Evolutionary conservation across 2,329 filamentous ascomycete species (phyloP).

Genomic region (Colletotrichum tamarilloi): DNA sequence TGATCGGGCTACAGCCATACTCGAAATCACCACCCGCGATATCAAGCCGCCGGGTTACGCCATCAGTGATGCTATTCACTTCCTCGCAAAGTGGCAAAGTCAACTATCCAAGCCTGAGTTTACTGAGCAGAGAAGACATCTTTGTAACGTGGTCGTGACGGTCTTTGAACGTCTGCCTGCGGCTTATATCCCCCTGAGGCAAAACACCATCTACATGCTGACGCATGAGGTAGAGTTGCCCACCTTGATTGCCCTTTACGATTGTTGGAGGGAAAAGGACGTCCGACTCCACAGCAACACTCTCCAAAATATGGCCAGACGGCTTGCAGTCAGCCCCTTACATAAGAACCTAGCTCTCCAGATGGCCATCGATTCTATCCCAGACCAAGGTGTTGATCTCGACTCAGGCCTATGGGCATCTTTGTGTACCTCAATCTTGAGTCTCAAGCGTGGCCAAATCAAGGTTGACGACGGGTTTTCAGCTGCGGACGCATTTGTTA

Average conservation of each 20-base stretch:
- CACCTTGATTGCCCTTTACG: slow-evolving; percentile 44
- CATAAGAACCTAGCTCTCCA: slow-evolving; percentile 57
- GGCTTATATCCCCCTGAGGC: slow-evolving; percentile 49
- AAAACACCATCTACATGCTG: slow-evolving; percentile 47
- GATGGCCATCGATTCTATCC: slow-evolving; percentile 51
- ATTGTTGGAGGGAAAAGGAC: slow-evolving; percentile 43
- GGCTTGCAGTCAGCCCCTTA: slow-evolving; percentile 51
- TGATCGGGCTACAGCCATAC: slow-evolving; percentile 44
- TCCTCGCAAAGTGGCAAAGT: slow-evolving; percentile 41
- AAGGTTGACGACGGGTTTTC: slow-evolving; percentile 44
- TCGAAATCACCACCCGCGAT: slow-evolving; percentile 52
- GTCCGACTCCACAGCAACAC: slow-evolving; percentile 55
- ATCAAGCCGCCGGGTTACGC: slow-evolving; percentile 50
- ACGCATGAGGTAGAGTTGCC: neutral
- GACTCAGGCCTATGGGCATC: slow-evolving; percentile 60
- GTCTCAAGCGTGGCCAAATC: slow-evolving; percentile 44
- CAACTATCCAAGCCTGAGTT: neutral
- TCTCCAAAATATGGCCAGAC: slow-evolving; percentile 58
- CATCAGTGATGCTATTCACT: slow-evolving; percentile 48
- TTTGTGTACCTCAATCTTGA: slow-evolving; percentile 70
- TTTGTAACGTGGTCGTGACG: slow-evolving; percentile 41
- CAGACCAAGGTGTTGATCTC: slow-evolving; percentile 53
- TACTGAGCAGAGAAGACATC: neutral
- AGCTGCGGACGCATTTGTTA: slow-evolving; percentile 64
- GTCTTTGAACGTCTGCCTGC: slow-evolving; percentile 29